Base-by-base conservation (phyloP, 257 asterid genomes). In the Primulina huaijiensis region DNA sequence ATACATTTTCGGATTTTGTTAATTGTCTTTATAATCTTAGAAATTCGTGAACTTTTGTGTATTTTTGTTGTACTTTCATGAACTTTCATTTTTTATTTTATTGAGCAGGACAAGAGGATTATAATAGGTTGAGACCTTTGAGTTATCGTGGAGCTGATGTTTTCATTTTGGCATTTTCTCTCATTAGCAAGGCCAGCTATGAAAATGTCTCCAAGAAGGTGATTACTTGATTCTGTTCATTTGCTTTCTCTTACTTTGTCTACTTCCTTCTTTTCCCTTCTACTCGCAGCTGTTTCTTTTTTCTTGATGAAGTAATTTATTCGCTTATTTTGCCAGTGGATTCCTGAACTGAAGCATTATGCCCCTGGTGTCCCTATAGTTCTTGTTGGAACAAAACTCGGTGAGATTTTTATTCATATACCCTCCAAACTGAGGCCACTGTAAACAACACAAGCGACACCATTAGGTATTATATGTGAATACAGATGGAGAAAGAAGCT, bases 121-220 rank as follows among this genome's bases (percentile, higher is more conserved):
- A 88, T 69, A 88, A 87, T 67, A 81, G 90, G 78, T 79, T 88
- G 80, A 86, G 95, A 75, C 92, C 95, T 38, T 67, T 88, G 81
- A 88, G 95, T 77, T 88, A 88, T 69, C 89, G 95, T 64, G 95
- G 92, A 53, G 95, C 95, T 68, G 95, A 88, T 85, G 92, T 86
- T 65, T 88, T 88, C 79, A 80, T 88, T 72, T 68, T 88, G 75
- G 95, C 92, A 60, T 88, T 88, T 77, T 88, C 95, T 69, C 89
- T 88, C 69, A 86, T 86, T 62, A 88, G 95, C 85, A 82, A 87
- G 78, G 90, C 92, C 71, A 88, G 95, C 84, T 88, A 88, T 69
- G 95, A 88, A 80, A 88, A 88, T 74, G 85, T 86, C 65, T 83
- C 92, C 65, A 88, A 88, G 81, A 88, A 88, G 95, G 95, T 81